Conservation (phyloP, 257 asterid genomes). For the Solanum paucissectum region DNA sequence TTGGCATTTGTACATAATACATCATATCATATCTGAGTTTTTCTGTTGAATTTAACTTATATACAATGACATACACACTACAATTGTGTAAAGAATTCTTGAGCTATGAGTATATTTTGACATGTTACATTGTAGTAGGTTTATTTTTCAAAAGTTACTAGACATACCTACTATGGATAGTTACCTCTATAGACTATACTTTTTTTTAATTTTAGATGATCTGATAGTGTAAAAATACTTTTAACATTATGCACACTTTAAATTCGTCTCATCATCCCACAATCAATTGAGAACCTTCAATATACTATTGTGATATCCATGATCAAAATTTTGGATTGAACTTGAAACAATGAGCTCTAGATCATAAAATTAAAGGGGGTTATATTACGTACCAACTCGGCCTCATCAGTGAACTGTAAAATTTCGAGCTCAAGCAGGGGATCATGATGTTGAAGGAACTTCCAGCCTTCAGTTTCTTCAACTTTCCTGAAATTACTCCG, state of each 20-base stretch:
- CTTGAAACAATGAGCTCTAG: too few relatives aligned
- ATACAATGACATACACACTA: too few relatives aligned
- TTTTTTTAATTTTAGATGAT: too few relatives aligned
- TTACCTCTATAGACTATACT: too few relatives aligned
- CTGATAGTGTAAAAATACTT: too few relatives aligned
- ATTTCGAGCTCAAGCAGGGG: slow-evolving; percentile 83
- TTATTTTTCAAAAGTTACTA: too few relatives aligned
- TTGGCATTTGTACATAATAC: not conserved
- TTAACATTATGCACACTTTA: too few relatives aligned
- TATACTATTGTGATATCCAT: not conserved
- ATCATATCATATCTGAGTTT: not conserved
- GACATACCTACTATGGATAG: too few relatives aligned
- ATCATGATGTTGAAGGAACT: slow-evolving; percentile 60
- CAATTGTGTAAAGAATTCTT: too few relatives aligned
- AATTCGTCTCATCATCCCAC: not conserved
- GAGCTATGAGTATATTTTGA: too few relatives aligned
- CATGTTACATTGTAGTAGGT: too few relatives aligned
- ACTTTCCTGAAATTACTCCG: slow-evolving; percentile 39
- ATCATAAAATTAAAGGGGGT: too few relatives aligned
- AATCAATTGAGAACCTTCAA: not conserved
- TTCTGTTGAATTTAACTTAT: not conserved
- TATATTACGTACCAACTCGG: slow-evolving; percentile 43
- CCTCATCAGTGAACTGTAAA: slow-evolving; percentile 61
- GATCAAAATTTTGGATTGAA: not conserved
- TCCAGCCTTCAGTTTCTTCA: slow-evolving; percentile 82